Conservation (phyloP, 78 protist genomes). For the Guillardia theta region DNA sequence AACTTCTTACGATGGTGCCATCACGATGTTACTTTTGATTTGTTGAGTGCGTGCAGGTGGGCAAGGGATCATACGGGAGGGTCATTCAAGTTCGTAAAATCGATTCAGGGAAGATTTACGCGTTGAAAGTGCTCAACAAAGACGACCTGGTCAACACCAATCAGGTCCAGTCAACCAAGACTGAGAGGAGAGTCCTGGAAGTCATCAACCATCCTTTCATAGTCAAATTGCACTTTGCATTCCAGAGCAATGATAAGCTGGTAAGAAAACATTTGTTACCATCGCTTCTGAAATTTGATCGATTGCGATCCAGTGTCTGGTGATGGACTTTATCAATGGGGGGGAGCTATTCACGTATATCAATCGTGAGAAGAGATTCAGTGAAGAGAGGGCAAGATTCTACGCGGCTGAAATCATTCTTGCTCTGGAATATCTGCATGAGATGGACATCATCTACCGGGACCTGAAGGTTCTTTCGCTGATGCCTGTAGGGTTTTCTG, state of each 20-base stretch:
- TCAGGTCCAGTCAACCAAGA: neutral
- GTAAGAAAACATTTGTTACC: neutral
- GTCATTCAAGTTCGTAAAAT: neutral
- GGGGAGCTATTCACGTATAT: conserved; percentile 23
- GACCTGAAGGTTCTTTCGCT: no score
- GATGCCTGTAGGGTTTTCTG: no score
- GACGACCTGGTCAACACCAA: neutral
- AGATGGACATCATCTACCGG: conserved; percentile 37
- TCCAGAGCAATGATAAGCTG: neutral
- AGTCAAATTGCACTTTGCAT: conserved; percentile 32
- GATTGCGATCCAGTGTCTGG: neutral
- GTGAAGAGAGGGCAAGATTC: neutral
- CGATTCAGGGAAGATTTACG: conserved; percentile 1
- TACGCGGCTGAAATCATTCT: neutral
- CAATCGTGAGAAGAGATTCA: neutral
- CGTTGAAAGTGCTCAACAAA: neutral
- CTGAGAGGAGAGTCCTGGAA: neutral
- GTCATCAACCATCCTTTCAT: conserved; percentile 30
- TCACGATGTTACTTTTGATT: no score
- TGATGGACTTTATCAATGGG: conserved; percentile 32
- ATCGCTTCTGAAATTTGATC: no score
- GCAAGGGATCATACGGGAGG: neutral
- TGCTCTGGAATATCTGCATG: conserved; percentile 25
- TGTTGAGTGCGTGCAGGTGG: no score
- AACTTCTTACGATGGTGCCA: neutral